Base-by-base conservation (phyloP, 768 basidiomycete genomes). In the Tulasnella sp. region DNA sequence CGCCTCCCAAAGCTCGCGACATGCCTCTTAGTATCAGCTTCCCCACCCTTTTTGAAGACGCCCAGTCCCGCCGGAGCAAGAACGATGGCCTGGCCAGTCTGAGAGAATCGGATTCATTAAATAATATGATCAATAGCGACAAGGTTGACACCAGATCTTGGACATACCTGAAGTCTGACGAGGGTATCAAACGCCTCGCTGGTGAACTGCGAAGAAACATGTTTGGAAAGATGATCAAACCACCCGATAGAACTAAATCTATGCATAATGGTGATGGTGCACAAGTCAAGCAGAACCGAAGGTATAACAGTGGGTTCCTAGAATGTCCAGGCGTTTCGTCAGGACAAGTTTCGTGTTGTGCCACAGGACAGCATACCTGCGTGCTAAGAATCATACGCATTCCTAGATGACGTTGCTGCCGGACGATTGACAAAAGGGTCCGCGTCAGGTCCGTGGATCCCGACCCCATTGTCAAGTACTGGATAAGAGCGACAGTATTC, bases 1-100 rank as follows among this genome's bases (percentile, higher is more conserved):
- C 78, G 71, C 12, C 84, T 76, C 2, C 84, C 82, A 51, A 83
- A 76, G 69, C 70, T 25, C 80, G 65, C 56, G 56, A 15, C 2
- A 46, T 12, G 38, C 54, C 59, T 62, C 48, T 31, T 41, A n/a
- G 34, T 25, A 19, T 38, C 10, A 19, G 42, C 12, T 54, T 46
- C 12, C 67, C 65, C 53, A 19, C 10, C 19, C 17, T 25, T 27
- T n/a, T 69, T 65, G 53, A 78, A 75, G 3, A 75, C 66, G 1
- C 75, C 76, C 49, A 83, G 71, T 1, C 78, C 83, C 5, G 83
- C 78, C 0, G 85, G 82, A 8, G 83, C 82, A 41, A 85, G 74
- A 2, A 86, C 73, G 11, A 87, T 77, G 0, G 85, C 82, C 66
- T 87, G 76, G 0, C 85, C 85, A 0, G 85, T 86, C 84, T 87